Base-by-base conservation (phyloP, 2,329 filamentous ascomycete species). In the Epichloe bromicola region DNA sequence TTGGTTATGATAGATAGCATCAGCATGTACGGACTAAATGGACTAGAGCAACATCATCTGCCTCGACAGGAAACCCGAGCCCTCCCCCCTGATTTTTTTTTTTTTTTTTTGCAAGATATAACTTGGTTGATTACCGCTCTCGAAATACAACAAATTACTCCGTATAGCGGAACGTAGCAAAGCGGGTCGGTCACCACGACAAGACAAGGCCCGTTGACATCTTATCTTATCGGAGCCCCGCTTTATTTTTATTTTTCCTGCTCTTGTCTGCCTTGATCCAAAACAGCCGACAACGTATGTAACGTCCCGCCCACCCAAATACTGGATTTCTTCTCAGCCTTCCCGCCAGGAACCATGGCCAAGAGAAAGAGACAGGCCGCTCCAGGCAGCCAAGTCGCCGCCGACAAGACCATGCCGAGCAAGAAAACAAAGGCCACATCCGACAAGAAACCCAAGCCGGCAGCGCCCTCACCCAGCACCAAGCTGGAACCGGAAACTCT, bases 401-500 rank as follows among this genome's bases (percentile, higher is more conserved):
- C n/a, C 7, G 63, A 62, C 20, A 23, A 62, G 30, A 23, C 59
- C 33, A 51, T 50, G 0, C 41, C 59, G 1, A 58, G 55, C 14
- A 72, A 72, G 49, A 68, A 67, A 53, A 50, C 61, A 19, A 67
- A 65, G 51, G 50, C 47, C n/a, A 39, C 39, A 3, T 20, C 51
- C 50, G 33, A 52, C 51, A 37, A n/a, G 51, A 20, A 45, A 51
- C 26, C 23, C 40, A 39, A 47, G 50, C 15, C 26, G 45, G 33
- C 26, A 48, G 33, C 48, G 41, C 5, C 38, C 53, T 44, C 59
- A 65, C 42, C 19, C 17, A 12, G 7, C 44, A 34, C 8, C 1
- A 14, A n/a, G 12, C 37, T 49, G 30, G 20, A 46, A 10, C 12
- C 49, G 6, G 68, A 80, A 58, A 83, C 84, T n/a, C 75, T 97